Conservation (phyloP, 2,329 filamentous ascomycete species). For the Myriangium duriaei region DNA sequence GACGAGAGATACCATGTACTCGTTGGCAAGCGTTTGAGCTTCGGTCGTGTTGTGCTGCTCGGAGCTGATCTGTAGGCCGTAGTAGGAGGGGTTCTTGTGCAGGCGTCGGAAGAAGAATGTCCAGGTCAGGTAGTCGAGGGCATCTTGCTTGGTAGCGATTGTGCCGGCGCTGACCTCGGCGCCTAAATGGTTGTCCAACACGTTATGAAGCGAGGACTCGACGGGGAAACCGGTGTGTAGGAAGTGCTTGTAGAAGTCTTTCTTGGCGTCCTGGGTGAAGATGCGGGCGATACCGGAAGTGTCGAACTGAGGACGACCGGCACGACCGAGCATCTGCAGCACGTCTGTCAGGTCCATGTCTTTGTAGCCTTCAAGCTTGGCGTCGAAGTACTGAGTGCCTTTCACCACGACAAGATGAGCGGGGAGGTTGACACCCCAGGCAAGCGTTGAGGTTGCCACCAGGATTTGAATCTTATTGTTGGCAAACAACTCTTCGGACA, state of each 20-base stretch:
- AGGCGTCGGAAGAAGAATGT: conserved; percentile 97
- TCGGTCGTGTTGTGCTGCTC: conserved; percentile 82
- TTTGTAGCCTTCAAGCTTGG: conserved; percentile 92
- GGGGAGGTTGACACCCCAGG: conserved; percentile 96
- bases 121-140: conserved; percentile 95
- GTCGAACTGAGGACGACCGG: conserved; percentile 92
- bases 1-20: conserved; percentile 89
- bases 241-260: conserved; percentile 99
- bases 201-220: conserved; percentile 89
- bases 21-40: conserved; percentile 78
- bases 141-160: conserved; percentile 88
- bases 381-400: conserved; percentile 95
- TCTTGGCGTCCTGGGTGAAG: conserved; percentile 94
- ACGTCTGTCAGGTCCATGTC: conserved; percentile 99
- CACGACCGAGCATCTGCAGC: conserved; percentile 91
- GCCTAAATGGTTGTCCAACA: conserved; percentile 90
- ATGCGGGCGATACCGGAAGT: conserved; percentile 91
- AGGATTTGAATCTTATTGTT: conserved; percentile 98
- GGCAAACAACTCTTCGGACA: conserved; percentile 87
- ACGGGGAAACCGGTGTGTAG: conserved; percentile 95
- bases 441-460: conserved; percentile 87
- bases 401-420: conserved; percentile 96
- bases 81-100: conserved; percentile 98
- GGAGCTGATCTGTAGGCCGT: conserved; percentile 83
- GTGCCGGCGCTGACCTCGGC: conserved; percentile 92